Evolutionary conservation across 345 rosid species (phyloP).

Genomic region (Alliaria petiolata): DNA sequence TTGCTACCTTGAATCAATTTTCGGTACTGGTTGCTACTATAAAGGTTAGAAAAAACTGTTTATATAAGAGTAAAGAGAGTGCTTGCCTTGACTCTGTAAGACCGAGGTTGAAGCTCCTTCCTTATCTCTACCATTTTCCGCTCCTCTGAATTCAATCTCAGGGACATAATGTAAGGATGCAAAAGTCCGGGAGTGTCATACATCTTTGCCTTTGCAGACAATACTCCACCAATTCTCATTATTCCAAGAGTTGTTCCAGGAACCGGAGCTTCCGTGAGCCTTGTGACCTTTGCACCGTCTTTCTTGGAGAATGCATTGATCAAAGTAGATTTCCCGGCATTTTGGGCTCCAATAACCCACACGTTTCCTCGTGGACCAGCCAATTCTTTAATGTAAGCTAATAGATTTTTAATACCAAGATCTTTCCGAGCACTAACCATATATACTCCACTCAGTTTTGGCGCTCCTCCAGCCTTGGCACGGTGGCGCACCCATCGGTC

Average conservation of each 20-base stretch:
- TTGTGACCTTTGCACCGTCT: slow-evolving; percentile 64
- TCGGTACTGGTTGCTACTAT: too few relatives aligned
- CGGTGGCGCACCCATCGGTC: slow-evolving; percentile 89
- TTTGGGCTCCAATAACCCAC: slow-evolving; percentile 93
- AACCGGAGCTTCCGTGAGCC: slow-evolving; percentile 91
- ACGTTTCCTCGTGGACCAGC: slow-evolving; percentile 92
- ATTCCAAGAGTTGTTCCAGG: slow-evolving; percentile 97
- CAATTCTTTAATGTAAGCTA: slow-evolving; percentile 59
- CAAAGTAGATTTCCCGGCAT: slow-evolving; percentile 85
- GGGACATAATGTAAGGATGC: slow-evolving; percentile 80
- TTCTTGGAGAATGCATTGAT: slow-evolving; percentile 78
- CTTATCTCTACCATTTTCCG: slow-evolving; percentile 87
- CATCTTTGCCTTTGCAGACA: slow-evolving; percentile 93
- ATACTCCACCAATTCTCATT: slow-evolving; percentile 73
- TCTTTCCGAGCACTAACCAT: slow-evolving; percentile 81
- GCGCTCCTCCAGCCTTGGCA: slow-evolving; percentile 89
- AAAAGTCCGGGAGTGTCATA: slow-evolving; percentile 94
- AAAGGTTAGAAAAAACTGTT: too few relatives aligned
- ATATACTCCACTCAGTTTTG: slow-evolving; percentile 74
- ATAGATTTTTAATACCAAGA: slow-evolving; percentile 70
- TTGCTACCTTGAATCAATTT: too few relatives aligned
- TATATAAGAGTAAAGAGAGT: background rate
- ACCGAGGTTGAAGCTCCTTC: slow-evolving; percentile 82
- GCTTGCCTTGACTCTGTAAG: slow-evolving; percentile 73
- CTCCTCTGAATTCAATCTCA: slow-evolving; percentile 83